Base-by-base conservation (phyloP, 2,329 filamentous ascomycete genomes). In the Pseudocercospora cruenta region DNA sequence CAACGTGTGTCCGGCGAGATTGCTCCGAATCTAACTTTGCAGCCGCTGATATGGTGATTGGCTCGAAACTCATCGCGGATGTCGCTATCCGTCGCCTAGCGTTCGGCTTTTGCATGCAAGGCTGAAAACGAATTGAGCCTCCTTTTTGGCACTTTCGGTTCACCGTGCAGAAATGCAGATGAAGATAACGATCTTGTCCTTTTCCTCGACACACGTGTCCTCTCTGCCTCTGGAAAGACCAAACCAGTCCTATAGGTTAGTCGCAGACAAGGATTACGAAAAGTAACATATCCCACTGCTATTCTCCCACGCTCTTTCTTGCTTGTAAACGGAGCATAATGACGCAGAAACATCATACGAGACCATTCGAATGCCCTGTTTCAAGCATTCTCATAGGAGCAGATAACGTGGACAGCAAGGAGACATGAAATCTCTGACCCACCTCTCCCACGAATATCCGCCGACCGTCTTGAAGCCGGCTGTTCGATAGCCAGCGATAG, bases 1-100 rank as follows among this genome's bases (percentile, higher is more conserved):
- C 65, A 63, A 55, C 31, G 55, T 47, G 62, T 47, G 14, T 59
- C 22, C 58, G 62, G 63, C 65, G 65, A 69, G 65, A 66, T 65
- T 63, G 55, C 19, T 21, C 62, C 67, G 65, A 61, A 43, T 55
- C 31, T 59, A 36, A 45, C 24, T 65, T 58, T 57, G 61, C 49
- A 26, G 36, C 12, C 28, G 51, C 12, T 54, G 64, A 39, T 62
- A 60, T 49, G 49, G 33, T 60, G 60, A 69, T 59, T 57, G 64
- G 67, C 53, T 57, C 62, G 64, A 47, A 60, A 49, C 21, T 7
- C n/a, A 47, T 62, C 61, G 54, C 61, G 63, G 60, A 59, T 59
- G 64, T 55, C 43, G 60, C 31, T 54, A 33, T 49, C 60, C 19
- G 60, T 43, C 33, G 39, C 57, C 58, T 57, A 49, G 21, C 49